Evolutionary conservation across 345 rosid species (phyloP).

Genomic region (Gossypium longicalyx): DNA sequence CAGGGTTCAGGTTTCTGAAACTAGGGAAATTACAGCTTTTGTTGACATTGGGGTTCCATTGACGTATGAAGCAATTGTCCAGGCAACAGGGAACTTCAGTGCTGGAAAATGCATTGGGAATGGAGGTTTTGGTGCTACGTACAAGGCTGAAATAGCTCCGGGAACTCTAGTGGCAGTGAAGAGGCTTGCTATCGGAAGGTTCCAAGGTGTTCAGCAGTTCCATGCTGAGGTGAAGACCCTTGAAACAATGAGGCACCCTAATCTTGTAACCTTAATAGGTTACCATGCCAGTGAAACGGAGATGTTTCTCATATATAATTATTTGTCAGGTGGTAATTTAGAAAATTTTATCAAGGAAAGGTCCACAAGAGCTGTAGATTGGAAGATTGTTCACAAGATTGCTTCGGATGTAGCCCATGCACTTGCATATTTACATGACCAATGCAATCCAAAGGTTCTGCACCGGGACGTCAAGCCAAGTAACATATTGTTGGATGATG

Average conservation of each 20-base stretch:
- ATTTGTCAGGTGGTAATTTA: not conserved
- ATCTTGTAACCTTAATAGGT: not conserved
- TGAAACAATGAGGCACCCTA: not conserved
- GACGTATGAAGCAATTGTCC: constrained; percentile 50
- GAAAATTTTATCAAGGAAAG: not conserved
- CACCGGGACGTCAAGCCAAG: constrained; percentile 46
- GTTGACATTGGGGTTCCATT: constrained; percentile 38
- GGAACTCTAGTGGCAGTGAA: constrained; percentile 45
- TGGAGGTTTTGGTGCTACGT: constrained; percentile 66
- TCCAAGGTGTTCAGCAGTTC: constrained; percentile 59
- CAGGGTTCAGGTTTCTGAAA: constrained; percentile 25
- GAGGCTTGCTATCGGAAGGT: constrained; percentile 54
- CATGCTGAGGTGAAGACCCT: constrained; percentile 8
- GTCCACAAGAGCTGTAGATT: constrained; percentile 25
- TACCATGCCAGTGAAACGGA: constrained; percentile 5
- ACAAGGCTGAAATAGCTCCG: constrained; percentile 51
- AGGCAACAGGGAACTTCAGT: constrained; percentile 53
- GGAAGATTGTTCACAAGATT: constrained; percentile 38
- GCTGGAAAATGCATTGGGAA: constrained; percentile 51
- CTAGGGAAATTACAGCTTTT: constrained; percentile 48
- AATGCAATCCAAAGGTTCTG: constrained; percentile 33
- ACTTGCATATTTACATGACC: constrained; percentile 35
- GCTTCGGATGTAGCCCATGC: constrained; percentile 35
- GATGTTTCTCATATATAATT: constrained; percentile 1
- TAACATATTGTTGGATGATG: constrained; percentile 33